Evolutionary conservation across 139 green algal genomes (phyloP).

Genomic region (Coelastrella sp.): DNA sequence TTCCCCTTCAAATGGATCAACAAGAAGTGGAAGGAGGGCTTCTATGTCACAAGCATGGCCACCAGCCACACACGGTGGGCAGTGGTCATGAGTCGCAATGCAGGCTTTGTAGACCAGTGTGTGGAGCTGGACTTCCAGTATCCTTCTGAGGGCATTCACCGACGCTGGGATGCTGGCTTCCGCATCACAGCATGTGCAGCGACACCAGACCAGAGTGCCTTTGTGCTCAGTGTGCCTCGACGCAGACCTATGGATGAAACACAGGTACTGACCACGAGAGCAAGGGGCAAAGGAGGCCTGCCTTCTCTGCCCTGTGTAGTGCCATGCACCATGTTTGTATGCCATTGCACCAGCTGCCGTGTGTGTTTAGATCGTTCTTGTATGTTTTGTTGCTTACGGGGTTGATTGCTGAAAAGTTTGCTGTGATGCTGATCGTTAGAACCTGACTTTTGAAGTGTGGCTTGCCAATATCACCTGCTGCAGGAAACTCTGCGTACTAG

Average conservation of each 20-base stretch:
- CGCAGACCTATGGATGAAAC: slow-evolving; percentile 95
- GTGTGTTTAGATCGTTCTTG: neutral
- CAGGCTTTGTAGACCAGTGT: slow-evolving; percentile 97
- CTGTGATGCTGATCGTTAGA: neutral
- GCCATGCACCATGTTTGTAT: too few relatives aligned
- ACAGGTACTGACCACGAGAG: too few relatives aligned
- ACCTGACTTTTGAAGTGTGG: neutral
- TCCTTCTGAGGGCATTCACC: slow-evolving; percentile 86
- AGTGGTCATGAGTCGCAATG: slow-evolving; percentile 99
- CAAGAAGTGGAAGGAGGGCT: slow-evolving; percentile 99
- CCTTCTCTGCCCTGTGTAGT: too few relatives aligned
- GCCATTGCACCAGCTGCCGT: neutral
- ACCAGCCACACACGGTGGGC: slow-evolving; percentile 95
- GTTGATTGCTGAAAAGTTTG: neutral
- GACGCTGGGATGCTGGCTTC: slow-evolving; percentile 92
- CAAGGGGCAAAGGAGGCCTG: too few relatives aligned
- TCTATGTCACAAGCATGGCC: slow-evolving; percentile 99
- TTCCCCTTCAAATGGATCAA: slow-evolving; percentile 99
- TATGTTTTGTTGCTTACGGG: neutral
- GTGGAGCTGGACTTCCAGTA: slow-evolving; percentile 99
- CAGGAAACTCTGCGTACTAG: slow-evolving; percentile 97
- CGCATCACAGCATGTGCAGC: slow-evolving; percentile 96
- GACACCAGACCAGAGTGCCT: slow-evolving; percentile 93
- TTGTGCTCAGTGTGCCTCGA: slow-evolving; percentile 86
- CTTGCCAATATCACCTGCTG: neutral